Percentiles rank a stretch among this genome's conserved stretches.
These are phyloP conservation scores for Massarina eburnea DNA, from an alignment of 2,329 filamentous ascomycete genomes.

Conservation along the genomic window DNA sequence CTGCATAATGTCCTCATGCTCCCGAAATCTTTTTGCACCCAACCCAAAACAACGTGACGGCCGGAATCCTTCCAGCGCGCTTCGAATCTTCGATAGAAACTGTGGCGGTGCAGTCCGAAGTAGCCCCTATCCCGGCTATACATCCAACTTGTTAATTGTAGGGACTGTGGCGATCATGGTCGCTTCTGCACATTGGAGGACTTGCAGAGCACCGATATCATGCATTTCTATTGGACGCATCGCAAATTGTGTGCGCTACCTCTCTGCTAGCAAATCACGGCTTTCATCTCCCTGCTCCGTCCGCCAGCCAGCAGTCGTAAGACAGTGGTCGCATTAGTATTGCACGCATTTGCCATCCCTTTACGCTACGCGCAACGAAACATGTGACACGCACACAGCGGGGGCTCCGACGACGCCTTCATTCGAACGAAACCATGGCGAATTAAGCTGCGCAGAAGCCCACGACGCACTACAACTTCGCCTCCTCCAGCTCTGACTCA, in stretches of 20 bases:
- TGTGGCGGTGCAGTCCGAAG: constrained; percentile 37
- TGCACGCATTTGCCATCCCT: constrained; percentile 1
- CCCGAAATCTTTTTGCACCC: constrained; percentile 32
- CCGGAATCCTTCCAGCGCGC: constrained; percentile 8
- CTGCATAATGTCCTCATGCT: constrained; percentile 28
- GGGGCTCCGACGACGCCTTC: not conserved
- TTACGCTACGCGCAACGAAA: constrained; percentile 6
- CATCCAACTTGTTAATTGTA: constrained; percentile 15
- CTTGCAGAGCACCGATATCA: constrained; percentile 1
- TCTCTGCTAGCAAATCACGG: not conserved
- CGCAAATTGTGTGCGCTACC: not conserved
- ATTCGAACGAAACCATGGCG: constrained; percentile 12
- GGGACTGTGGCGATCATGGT: constrained; percentile 3
- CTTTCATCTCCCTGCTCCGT: constrained; percentile 2
- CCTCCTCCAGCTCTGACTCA: constrained; percentile 16
- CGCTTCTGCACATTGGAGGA: constrained; percentile 11
- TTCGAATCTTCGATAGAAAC: constrained; percentile 11
- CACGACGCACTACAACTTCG: constrained; percentile 8
- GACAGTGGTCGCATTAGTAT: constrained; percentile 4
- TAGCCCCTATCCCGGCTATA: constrained; percentile 22
- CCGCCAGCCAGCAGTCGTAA: constrained; percentile 6
- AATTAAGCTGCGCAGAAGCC: constrained; percentile 5
- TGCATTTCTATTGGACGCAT: not conserved
- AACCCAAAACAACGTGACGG: constrained; percentile 20
- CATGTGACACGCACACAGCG: constrained; percentile 12